These are phyloP conservation scores for Dryadomyces sulphureus DNA, from an alignment of 2,329 filamentous ascomycete species.

Conservation along the genomic window DNA sequence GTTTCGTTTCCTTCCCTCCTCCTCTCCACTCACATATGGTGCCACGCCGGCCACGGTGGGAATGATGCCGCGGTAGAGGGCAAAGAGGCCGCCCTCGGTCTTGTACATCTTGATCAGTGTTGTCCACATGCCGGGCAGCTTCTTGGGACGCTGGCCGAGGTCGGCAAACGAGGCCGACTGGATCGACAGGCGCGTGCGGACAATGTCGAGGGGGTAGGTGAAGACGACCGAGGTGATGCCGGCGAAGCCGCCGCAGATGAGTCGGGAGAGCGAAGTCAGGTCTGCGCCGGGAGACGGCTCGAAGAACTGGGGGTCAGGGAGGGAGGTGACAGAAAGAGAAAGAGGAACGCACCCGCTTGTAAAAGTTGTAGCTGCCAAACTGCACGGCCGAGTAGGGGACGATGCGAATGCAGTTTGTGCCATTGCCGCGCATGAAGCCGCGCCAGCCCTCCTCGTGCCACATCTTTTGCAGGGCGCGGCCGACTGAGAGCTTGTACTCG, in stretches of 20 bases:
- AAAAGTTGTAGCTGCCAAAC: slow-evolving; percentile 96
- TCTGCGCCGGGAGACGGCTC: slow-evolving; percentile 61
- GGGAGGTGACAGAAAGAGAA: background rate
- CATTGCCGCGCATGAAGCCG: slow-evolving; percentile 95
- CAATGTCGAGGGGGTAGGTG: slow-evolving; percentile 95
- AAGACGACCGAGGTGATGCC: slow-evolving; percentile 90
- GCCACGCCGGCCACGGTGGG: slow-evolving; percentile 92
- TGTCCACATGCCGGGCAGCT: slow-evolving; percentile 83
- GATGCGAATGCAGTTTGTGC: slow-evolving; percentile 95
- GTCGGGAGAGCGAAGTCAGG: slow-evolving; percentile 56
- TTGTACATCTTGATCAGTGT: slow-evolving; percentile 77
- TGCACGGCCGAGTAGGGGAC: slow-evolving; percentile 97
- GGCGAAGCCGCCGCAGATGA: slow-evolving; percentile 81
- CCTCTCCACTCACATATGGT: slow-evolving; percentile 54
- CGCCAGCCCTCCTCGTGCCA: slow-evolving; percentile 94
- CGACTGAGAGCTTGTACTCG: slow-evolving; percentile 86
- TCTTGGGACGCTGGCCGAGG: slow-evolving; percentile 46
- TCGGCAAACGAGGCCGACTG: slow-evolving; percentile 90
- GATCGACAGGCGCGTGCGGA: slow-evolving; percentile 89
- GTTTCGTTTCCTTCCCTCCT: background rate
- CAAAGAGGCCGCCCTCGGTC: slow-evolving; percentile 69
- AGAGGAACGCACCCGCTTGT: slow-evolving; percentile 58
- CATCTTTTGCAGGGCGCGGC: slow-evolving; percentile 83
- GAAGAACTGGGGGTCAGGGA: slow-evolving; percentile 45
- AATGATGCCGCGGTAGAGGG: slow-evolving; percentile 87